A percentile compares a stretch with the other conserved stretches of the same genome.
Conservation (phyloP, 257 asterid genomes). For the Nicotiana tomentosiformis region DNA sequence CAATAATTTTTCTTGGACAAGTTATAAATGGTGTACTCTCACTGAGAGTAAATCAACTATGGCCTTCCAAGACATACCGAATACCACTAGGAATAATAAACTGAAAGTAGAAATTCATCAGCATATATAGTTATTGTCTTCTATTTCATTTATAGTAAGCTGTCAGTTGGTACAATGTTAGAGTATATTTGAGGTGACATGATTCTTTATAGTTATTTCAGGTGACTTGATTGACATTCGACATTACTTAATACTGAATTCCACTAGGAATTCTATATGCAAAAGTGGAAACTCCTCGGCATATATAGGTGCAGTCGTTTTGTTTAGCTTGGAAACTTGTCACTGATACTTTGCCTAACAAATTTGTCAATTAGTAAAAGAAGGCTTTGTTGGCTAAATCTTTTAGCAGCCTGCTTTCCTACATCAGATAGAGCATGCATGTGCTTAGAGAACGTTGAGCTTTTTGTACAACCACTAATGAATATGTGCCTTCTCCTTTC, state of each 20-base stretch:
- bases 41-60: background rate
- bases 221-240: background rate
- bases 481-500: background rate
- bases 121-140: background rate
- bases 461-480: background rate
- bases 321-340: background rate
- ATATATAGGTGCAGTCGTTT: background rate
- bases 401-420: background rate
- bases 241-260: background rate
- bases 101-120: background rate
- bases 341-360: background rate
- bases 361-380: background rate
- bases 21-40: background rate
- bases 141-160: background rate
- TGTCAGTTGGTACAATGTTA: background rate
- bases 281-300: background rate
- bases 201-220: background rate
- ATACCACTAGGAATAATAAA: background rate
- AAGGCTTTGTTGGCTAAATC: background rate
- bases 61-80: background rate
- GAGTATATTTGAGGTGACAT: background rate
- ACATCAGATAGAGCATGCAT: background rate
- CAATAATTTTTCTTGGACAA: background rate
- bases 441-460: background rate
- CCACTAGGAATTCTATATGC: background rate